Conservation (phyloP, 2,329 filamentous ascomycete species). For the Falciphora oryzae region DNA sequence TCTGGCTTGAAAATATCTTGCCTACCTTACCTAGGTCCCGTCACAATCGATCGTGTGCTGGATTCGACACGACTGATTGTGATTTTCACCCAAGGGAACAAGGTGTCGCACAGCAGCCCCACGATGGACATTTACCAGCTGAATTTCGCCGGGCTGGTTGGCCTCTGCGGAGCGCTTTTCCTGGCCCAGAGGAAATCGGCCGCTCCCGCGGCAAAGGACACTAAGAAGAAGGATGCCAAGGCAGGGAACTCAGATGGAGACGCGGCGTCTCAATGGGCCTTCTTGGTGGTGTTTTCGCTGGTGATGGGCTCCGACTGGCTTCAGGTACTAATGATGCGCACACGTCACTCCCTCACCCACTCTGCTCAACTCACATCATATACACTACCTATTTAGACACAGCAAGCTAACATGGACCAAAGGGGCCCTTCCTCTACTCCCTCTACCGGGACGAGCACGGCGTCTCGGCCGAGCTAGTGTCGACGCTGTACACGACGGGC, state of each 20-base stretch:
- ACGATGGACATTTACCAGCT: constrained; percentile 28
- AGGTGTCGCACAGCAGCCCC: background rate
- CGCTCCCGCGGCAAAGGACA: background rate
- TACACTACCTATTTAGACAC: too few species aligned
- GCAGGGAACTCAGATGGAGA: background rate
- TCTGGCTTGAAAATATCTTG: background rate
- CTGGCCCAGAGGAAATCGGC: constrained; percentile 13
- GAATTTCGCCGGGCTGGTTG: constrained; percentile 27
- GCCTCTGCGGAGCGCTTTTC: constrained; percentile 25
- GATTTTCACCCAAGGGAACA: background rate
- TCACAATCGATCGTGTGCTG: background rate
- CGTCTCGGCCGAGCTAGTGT: constrained; percentile 24
- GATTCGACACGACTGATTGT: background rate
- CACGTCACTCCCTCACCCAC: background rate
- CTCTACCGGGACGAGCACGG: constrained; percentile 29
- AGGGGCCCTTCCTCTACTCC: constrained; percentile 30
- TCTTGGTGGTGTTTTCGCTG: constrained; percentile 39
- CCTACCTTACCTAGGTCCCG: background rate
- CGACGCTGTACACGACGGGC: constrained; percentile 36
- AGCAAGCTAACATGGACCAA: background rate
- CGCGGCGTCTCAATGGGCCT: constrained; percentile 23
- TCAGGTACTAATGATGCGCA: constrained; percentile 28
- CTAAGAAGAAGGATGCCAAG: background rate
- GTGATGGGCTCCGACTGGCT: constrained; percentile 48
- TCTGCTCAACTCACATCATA: too few species aligned